Base-by-base conservation (phyloP, 495 filamentous ascomycete genomes). In the Talaromyces nanjingensis region DNA sequence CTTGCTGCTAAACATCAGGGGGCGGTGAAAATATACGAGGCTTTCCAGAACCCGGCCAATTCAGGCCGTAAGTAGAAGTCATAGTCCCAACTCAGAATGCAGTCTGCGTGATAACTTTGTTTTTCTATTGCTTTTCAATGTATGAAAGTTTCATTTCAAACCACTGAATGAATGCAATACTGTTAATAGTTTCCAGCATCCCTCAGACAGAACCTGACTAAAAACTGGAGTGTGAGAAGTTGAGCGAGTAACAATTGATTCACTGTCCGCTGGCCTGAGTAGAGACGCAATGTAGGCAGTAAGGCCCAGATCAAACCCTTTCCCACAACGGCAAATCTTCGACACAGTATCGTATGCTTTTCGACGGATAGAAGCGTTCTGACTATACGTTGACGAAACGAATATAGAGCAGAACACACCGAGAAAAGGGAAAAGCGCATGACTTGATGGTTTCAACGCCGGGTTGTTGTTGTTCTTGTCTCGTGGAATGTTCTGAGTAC, bases 281-380 rank as follows among this genome's bases (percentile, higher is more conserved):
- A 60, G 37, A 45, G 22, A 24, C 11, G 59, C 59, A 60, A 60
- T 60, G 22, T 60, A 49, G 34, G 6, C 18, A n/a, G 34, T 60
- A 20, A 60, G 39, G 0, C 14, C 37, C 37, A 25, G 5, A 60
- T 60, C 59, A 34, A 34, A 60, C 7, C 59, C 59, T 20, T 27
- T 45, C 7, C 24, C 59, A 45, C 59, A 60, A 16, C 59, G 34
- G 25, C 59, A 60, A 3, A 60, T 45, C 22, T 24, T 60, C 9
- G 20, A 45, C 3, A 49, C 39, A 8, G 22, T 47, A 49, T 60
- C 37, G 4, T 24, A 27, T n/a, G 59, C 33, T 45, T 47, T 60
- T 20, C 24, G 33, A 18, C 59, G 59, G 14, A 45, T 31, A 9
- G 22, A 6, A 49, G 11, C 14, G 8, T 60, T 42, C 20, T 33